Evolutionary conservation across 306 rosid species (phyloP), one percentile per base, ranked within the genome.

Genomic region (Glycyrrhiza uralensis): DNA sequence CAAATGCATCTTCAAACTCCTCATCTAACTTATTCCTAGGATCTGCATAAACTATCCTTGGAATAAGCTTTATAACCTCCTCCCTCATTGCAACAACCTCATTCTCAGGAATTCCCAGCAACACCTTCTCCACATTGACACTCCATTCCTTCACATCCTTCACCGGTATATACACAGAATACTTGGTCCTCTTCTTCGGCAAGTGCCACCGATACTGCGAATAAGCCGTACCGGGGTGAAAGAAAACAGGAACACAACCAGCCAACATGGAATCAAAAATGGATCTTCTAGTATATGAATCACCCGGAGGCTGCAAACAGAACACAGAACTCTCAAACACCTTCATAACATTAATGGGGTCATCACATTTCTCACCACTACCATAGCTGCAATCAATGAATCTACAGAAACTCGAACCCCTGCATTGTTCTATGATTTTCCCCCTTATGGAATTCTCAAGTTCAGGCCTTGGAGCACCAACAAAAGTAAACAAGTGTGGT

Each of bases 221-320:
- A 81, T 91, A 94, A 30, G 97, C 97, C 0, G 92, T 79, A 1
- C 97, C 97, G 0, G 97, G 98, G 71, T 91, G 88, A 33, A 94
- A 94, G 77, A 94, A 94, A 57, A 94, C 98, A 0, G 98, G 97
- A 68, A 93, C 75, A 17, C 98, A 93, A 20, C 98, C 98, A 0
- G 96, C 96, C 59, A 91, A 60, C 77, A 91, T 83, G 2, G 98
- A 86, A 68, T 94, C 97, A 36, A 94, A 94, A 49, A 82, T 83
- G 10, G 98, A 94, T 69, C 92, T 84, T 81, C 98, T 83, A 1
- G 98, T 89, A 82, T 93, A 89, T 0, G 98, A 91, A 45, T 94
- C 96, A 33, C 98, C 98, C 0, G 88, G 67, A 26, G 98, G 96
- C 78, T 91, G 98, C 84, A 94, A 76, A 79, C 96, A 94, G 76